Evolutionary conservation across 208 protist species (phyloP).

Genomic region (Tetramitus jugosus): DNA sequence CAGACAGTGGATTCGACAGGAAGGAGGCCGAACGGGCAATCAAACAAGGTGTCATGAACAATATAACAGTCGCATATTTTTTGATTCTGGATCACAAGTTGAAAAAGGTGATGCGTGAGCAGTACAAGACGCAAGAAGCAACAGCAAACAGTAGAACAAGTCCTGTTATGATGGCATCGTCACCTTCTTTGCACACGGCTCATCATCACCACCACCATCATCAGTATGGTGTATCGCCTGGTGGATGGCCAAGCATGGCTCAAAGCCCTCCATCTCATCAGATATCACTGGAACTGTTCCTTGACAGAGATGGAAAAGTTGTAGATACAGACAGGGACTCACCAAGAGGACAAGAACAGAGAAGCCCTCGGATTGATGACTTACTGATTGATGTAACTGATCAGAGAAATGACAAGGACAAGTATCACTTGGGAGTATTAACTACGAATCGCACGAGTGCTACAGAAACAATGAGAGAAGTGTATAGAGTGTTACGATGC

Average conservation of each 20-base stretch:
- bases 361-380: background rate
- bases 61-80: conserved; percentile 16
- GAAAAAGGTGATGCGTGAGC: background rate
- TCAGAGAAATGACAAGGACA: background rate
- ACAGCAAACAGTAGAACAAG: too few species aligned
- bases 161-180: too few species aligned
- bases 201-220: too few species aligned
- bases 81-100: conserved; percentile 22
- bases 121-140: too few species aligned
- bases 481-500: background rate
- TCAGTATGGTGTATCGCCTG: too few species aligned
- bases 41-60: conserved; percentile 2
- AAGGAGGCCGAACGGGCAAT: background rate
- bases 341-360: conserved; percentile 12
- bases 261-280: conserved; percentile 2
- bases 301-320: background rate
- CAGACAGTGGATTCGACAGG: background rate
- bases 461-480: background rate
- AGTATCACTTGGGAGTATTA: conserved; percentile 17
- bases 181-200: too few species aligned
- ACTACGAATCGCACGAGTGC: background rate
- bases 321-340: too few species aligned
- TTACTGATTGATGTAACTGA: background rate
- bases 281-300: background rate
- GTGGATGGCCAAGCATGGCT: too few species aligned